Evolutionary conservation across 176 grass and related monocot species (phyloP).

Genomic region (Thalia dealbata): DNA sequence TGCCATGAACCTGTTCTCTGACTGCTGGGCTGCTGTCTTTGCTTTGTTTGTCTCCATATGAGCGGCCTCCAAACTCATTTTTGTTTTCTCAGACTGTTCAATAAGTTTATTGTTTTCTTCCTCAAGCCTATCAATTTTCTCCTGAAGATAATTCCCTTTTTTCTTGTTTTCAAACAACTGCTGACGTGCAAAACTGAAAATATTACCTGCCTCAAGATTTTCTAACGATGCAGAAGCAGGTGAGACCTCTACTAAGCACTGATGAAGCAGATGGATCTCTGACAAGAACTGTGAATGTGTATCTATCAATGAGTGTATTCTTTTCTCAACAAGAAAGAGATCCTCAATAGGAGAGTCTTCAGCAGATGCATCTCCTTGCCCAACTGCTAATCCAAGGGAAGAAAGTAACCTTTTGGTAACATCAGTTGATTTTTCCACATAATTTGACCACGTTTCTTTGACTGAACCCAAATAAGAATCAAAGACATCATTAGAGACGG

Average conservation of each 20-base stretch:
- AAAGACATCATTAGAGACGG: slow-evolving; percentile 45
- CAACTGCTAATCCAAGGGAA: slow-evolving; percentile 45
- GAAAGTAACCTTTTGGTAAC: slow-evolving; percentile 39
- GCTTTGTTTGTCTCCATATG: slow-evolving; percentile 47
- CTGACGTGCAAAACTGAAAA: slow-evolving; percentile 36
- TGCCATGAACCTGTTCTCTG: slow-evolving; percentile 51
- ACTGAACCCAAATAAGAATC: slow-evolving; percentile 44
- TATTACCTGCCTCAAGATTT: slow-evolving; percentile 23
- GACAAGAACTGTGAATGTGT: slow-evolving; percentile 41
- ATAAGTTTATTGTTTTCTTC: slow-evolving; percentile 51
- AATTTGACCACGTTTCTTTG: slow-evolving; percentile 1
- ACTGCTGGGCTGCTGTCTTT: slow-evolving; percentile 62
- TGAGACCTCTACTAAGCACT: slow-evolving; percentile 47
- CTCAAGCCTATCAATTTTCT: slow-evolving; percentile 29
- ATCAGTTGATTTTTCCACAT: slow-evolving; percentile 41
- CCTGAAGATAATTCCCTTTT: slow-evolving; percentile 45
- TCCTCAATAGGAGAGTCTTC: slow-evolving; percentile 29
- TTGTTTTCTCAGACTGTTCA: slow-evolving; percentile 48
- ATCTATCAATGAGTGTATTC: slow-evolving; percentile 41
- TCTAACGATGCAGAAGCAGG: slow-evolving; percentile 36
- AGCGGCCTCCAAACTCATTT: slow-evolving; percentile 41
- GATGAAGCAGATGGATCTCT: slow-evolving; percentile 54
- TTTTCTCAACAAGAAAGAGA: slow-evolving; percentile 52
- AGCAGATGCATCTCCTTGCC: slow-evolving; percentile 25
- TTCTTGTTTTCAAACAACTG: slow-evolving; percentile 68